Conservation (phyloP, 2,329 filamentous ascomycete genomes). For the Paecilomyces niveus region DNA sequence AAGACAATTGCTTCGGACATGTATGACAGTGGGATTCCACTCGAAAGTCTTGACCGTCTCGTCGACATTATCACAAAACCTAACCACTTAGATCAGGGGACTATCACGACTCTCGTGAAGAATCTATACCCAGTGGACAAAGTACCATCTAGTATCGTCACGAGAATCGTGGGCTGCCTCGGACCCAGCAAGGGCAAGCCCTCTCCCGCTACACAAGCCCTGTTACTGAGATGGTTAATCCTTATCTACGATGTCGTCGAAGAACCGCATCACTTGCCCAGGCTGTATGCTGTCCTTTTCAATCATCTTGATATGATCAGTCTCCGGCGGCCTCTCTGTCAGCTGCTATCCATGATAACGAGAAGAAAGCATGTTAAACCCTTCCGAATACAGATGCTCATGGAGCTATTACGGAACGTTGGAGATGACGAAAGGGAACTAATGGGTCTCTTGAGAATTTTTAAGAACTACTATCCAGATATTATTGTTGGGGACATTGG, state of each 20-base stretch:
- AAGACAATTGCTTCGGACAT: conserved; percentile 56
- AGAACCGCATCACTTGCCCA: conserved; percentile 55
- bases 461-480: conserved; percentile 85
- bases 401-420: conserved; percentile 42
- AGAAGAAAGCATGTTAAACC: conserved; percentile 75
- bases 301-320: conserved; percentile 75
- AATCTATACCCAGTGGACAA: conserved; percentile 67
- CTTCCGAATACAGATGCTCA: conserved; percentile 69
- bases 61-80: conserved; percentile 60
- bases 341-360: conserved; percentile 72
- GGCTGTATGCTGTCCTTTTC: conserved; percentile 69
- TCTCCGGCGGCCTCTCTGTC: conserved; percentile 63
- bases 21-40: conserved; percentile 62
- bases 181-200: conserved; percentile 73
- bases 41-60: conserved; percentile 54
- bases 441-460: conserved; percentile 69
- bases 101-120: conserved; percentile 59
- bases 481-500: conserved; percentile 69
- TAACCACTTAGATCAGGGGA: conserved; percentile 69
- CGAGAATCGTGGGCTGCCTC: conserved; percentile 64
- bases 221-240: conserved; percentile 70
- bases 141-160: conserved; percentile 54
- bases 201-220: conserved; percentile 60
- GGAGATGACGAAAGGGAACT: conserved; percentile 66
- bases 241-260: conserved; percentile 67